Evolutionary conservation across 306 rosid species (phyloP), one percentile per base, ranked within the genome.

Genomic region (Morella rubra): DNA sequence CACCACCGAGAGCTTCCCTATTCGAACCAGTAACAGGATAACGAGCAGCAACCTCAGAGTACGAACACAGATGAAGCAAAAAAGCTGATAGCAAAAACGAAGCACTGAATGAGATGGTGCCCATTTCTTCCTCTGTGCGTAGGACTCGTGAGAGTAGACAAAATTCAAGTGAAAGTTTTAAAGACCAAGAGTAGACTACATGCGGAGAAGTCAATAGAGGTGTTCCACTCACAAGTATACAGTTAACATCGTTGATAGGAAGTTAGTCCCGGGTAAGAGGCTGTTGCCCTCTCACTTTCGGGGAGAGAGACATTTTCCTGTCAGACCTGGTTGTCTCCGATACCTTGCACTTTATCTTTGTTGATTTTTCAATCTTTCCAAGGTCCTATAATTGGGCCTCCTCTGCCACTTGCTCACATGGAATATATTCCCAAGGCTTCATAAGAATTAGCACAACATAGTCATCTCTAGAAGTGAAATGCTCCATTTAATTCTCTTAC

Each of bases 1-100:
- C 89, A 0, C 77, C 86, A 3, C 87, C 85, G 0, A 83, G 72
- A 14, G 85, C 37, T 50, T 83, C 87, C 9, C 89, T 74, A 20
- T 53, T 76, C 1, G 87, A 76, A 44, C 16, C 8, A 52, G 80
- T 72, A 7, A 76, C 15, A 10, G 71, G 68, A 70, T 77, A 51
- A 1, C 81, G 58, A 6, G 5, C 32, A 19, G 69, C 68, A 2
- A 52, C 20, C 8, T 4, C 53, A 9, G 53, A n/a, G 61, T 16
- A 44, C 5, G 5, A 45, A n/a, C 67, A 47, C 5, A 66, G 44
- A 37, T 47, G 76, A 44, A 78, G 77, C 20, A 79, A 32, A 47
- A 79, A 11, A 61, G 70, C 19, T 41, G 24, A 81, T 16, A 74
- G 20, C 40, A 83, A 41, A 70, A 85, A 6, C 58, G 83, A 73